Base-by-base conservation (phyloP, 164 flowering plant genomes). In the Aristolochia contorta region DNA sequence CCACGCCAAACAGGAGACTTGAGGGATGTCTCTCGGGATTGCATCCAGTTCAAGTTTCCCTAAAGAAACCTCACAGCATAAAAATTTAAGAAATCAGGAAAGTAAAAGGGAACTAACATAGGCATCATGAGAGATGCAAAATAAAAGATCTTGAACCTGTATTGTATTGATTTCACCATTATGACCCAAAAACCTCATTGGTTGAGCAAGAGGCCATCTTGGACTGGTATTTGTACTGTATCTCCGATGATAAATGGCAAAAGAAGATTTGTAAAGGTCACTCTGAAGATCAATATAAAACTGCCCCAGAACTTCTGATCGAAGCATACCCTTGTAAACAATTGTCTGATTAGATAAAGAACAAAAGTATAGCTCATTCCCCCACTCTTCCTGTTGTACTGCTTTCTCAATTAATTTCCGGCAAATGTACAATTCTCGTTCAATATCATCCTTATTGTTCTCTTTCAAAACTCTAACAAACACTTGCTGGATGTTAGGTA, bases 41-140 rank as follows among this genome's bases (percentile, higher is more conserved):
- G 93, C 99, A 94, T 94, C 99, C 99, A 94, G 67, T 94, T 94
- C 78, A 94, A 89, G 74, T 94, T 94, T 14, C 99, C 99, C 99
- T 94, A 74, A 60, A 75, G 9, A 52, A 57, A 49, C 43, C 43
- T 21, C 48, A 53, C n/a, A 21, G 13, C 24, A 47, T 20, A 47
- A 47, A 9, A 20, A 27, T 30, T 7, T 4, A 20, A 20, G 13
- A 56, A 16, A 51, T 33, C 66, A 18, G 18, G 45, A 1, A 27
- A 33, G 49, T 8, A 25, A 23, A 55, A 60, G 24, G 5, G 14
- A 57, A 43, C 16, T 13, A 57, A 62, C 2, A 53, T 20, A 22
- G 48, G 46, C 22, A 48, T 27, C 37, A 23, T 32, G 32, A 18
- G 55, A 46, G 53, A 41, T 52, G 24, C 24, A 66, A 49, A 43